phyloP scores from a whole-genome alignment of 208 protist species.

The Acanthamoeba sp. region DNA sequence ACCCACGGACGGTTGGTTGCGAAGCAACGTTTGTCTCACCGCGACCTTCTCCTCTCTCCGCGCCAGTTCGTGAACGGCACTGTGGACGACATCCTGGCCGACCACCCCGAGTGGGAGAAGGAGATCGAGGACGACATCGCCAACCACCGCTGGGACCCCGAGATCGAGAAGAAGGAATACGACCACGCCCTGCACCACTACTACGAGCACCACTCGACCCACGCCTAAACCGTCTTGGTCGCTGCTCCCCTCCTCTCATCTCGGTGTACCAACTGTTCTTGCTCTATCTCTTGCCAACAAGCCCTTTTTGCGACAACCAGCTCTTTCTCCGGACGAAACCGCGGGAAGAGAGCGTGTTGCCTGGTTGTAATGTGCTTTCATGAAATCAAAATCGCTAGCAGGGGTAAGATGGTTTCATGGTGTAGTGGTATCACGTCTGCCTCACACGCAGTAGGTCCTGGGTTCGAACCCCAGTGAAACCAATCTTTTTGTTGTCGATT shows the following conservation, averaged over 20 bases:
- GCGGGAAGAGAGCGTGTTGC: too few species aligned
- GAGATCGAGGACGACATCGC: constrained; percentile 46
- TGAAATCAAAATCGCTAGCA: neutral
- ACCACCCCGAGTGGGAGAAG: constrained; percentile 47
- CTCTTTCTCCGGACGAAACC: too few species aligned
- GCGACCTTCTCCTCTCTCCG: too few species aligned
- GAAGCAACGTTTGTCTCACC: neutral
- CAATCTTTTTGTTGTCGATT: neutral
- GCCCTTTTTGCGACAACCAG: too few species aligned
- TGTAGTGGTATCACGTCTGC: neutral
- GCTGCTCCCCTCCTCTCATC: neutral
- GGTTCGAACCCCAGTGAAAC: neutral
- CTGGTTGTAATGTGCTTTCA: too few species aligned
- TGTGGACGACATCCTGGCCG: constrained; percentile 28
- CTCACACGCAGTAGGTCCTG: neutral
- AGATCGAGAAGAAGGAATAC: constrained; percentile 49
- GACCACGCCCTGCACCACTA: constrained; percentile 35
- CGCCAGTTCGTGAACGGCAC: constrained; percentile 44
- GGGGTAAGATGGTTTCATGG: neutral
- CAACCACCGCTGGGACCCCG: constrained; percentile 44
- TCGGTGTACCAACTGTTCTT: too few species aligned
- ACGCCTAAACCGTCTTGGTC: neutral
- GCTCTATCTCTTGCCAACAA: too few species aligned
- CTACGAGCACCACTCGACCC: constrained; percentile 3
- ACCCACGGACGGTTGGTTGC: neutral